These are phyloP conservation scores for Actinidia polygama DNA, from an alignment of 179 eudicot species.

Conservation along the genomic window DNA sequence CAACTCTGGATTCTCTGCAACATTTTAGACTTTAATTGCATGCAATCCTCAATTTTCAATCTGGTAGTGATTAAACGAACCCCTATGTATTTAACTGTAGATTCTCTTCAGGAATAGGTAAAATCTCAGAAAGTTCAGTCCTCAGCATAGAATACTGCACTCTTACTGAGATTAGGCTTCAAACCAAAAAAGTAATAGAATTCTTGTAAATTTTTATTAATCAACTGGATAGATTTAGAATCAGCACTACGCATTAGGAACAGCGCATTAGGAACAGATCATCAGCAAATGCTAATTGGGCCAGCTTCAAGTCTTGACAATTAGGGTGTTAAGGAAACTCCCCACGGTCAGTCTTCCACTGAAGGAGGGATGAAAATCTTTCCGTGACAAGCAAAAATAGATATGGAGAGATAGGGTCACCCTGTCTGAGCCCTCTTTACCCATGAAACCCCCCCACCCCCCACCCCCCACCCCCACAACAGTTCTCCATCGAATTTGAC, in stretches of 20 bases:
- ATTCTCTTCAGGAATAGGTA: neutral
- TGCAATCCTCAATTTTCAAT: neutral
- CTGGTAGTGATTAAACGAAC: neutral
- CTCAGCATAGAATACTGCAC: neutral
- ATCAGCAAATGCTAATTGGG: neutral
- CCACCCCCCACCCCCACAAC: neutral
- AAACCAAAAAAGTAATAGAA: neutral
- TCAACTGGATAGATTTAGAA: neutral
- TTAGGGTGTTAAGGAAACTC: neutral
- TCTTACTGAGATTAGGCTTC: neutral
- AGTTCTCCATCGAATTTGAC: too few species aligned
- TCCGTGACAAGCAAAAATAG: neutral
- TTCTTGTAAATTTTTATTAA: neutral
- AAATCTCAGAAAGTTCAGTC: neutral
- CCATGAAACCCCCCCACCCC: neutral
- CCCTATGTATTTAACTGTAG: neutral
- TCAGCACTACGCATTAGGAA: neutral
- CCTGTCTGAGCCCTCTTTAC: neutral
- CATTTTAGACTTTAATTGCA: too few species aligned
- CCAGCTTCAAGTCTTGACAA: neutral
- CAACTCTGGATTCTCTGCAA: too few species aligned
- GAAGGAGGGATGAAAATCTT: neutral
- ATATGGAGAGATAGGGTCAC: neutral
- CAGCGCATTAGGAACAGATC: neutral
- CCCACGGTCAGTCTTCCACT: neutral